Evolutionary conservation across 192 early-diverging fungal genomes (phyloP).

Genomic region (Coemansia sp.): DNA sequence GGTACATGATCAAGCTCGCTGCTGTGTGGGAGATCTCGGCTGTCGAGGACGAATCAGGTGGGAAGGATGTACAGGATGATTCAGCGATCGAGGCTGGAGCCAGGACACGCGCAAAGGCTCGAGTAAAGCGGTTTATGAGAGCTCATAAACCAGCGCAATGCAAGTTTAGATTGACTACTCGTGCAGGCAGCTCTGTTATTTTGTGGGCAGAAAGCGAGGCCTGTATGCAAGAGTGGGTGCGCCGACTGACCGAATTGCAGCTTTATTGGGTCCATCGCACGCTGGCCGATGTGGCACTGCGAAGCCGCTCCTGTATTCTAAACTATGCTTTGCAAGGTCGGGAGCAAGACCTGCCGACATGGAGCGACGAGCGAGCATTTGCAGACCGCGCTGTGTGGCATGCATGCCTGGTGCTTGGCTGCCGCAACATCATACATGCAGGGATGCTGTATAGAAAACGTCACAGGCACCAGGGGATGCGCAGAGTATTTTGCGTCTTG

Average conservation of each 20-base stretch:
- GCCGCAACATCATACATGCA: conserved; percentile 46
- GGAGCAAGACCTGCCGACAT: conserved; percentile 29
- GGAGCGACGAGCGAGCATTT: conserved; percentile 39
- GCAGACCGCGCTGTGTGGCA: conserved; percentile 53
- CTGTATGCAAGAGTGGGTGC: conserved; percentile 53
- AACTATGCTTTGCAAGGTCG: conserved; percentile 46
- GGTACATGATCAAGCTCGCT: conserved; percentile 44
- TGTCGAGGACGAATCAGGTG: conserved; percentile 1
- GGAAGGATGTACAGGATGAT: neutral
- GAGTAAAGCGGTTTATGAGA: neutral
- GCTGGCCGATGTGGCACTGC: conserved; percentile 33
- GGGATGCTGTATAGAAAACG: conserved; percentile 56
- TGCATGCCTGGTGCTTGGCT: conserved; percentile 48
- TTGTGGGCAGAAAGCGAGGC: conserved; percentile 41
- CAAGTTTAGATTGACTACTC: conserved; percentile 43
- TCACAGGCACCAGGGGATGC: conserved; percentile 46
- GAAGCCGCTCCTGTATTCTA: conserved; percentile 35
- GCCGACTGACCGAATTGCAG: conserved; percentile 37
- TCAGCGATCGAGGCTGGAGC: neutral
- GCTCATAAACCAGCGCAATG: conserved; percentile 14
- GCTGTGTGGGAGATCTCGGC: conserved; percentile 42
- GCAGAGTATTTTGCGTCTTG: conserved; percentile 52
- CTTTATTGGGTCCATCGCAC: conserved; percentile 47
- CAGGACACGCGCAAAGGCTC: neutral
- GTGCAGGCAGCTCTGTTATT: conserved; percentile 28